Percentiles rank a stretch among this genome's conserved stretches.
Conservation (phyloP, 1,284 basidiomycete genomes). For the Lignosus rhinocerotis region DNA sequence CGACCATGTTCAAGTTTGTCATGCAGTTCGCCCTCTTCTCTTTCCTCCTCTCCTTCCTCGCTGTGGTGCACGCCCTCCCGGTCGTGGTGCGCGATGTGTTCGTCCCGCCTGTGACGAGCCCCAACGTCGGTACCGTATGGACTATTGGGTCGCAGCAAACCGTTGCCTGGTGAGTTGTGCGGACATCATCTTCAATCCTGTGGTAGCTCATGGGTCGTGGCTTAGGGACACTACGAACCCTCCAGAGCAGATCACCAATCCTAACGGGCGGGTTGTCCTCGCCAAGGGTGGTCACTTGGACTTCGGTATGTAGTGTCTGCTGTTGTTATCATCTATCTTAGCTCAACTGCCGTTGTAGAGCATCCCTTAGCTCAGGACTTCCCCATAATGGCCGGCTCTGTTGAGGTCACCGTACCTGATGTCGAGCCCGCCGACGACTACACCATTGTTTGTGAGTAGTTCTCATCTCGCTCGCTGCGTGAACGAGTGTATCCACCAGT, state of each 20-base stretch:
- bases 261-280: conserved; percentile 41
- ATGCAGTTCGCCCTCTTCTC: conserved; percentile 26
- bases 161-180: conserved; percentile 45
- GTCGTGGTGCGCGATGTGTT: conserved; percentile 45
- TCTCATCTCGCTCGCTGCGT: no score
- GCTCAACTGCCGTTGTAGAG: conserved; percentile 8
- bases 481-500: background rate
- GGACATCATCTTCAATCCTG: background rate
- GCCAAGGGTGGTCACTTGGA: conserved; percentile 37
- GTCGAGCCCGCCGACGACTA: conserved; percentile 30
- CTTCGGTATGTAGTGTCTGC: conserved; percentile 27
- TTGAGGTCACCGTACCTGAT: conserved; percentile 36
- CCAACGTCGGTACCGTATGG: conserved; percentile 42
- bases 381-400: conserved; percentile 38
- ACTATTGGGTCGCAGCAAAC: conserved; percentile 39
- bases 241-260: conserved; percentile 50
- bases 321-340: background rate
- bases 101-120: conserved; percentile 43
- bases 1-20: conserved; percentile 28
- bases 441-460: conserved; percentile 33
- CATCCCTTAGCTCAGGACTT: conserved; percentile 42
- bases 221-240: conserved; percentile 41
- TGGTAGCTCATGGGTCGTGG: background rate
- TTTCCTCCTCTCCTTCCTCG: conserved; percentile 28
- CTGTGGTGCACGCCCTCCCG: conserved; percentile 33